Base-by-base conservation (phyloP, 345 rosid species). In the Crucihimalaya himalaica region DNA sequence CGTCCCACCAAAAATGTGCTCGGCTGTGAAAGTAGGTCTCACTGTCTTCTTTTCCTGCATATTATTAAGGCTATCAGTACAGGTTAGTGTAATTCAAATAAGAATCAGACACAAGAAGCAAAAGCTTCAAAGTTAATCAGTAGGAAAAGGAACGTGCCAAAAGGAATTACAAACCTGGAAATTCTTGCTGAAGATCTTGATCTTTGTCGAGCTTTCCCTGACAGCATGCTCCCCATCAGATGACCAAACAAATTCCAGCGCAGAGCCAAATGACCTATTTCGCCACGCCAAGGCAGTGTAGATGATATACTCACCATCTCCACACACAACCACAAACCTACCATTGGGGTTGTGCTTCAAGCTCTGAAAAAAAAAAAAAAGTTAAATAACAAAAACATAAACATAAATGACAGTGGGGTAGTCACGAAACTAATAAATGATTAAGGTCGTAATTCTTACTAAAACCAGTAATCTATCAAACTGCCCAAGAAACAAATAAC, bases 211-310 rank as follows among this genome's bases (percentile, higher is more conserved):
- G 78, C 95, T 94, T 84, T 94, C 98, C 79, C 95, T 86, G 70
- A 89, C 93, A 80, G 97, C 98, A 88, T 88, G 88, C 76, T 94
- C 97, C 60, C 98, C 97, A 65, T 94, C 98, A 61, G 91, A 85
- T 20, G 98, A 91, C 98, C 98, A 94, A 72, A 79, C 93, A 71
- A 91, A 88, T 83, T 91, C 98, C 82, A 94, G 75, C 4, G 93
- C 96, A 28, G 97, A 91, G 63, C 98, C 98, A 88, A 91, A 93
- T 46, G 98, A 93, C 76, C 97, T 86, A 79, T 93, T 93, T 83
- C 98, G 89, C 98, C 98, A 93, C 16, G 98, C 98, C 81, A 94
- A 74, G 78, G 98, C 97, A 27, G 98, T 94, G 76, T 94, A 94
- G 72, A 91, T 94, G 71, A 94, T 89, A 78, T 87, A 94, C 79